phyloP scores from a whole-genome alignment of 768 basidiomycete species.

The Tulasnella sp. region DNA sequence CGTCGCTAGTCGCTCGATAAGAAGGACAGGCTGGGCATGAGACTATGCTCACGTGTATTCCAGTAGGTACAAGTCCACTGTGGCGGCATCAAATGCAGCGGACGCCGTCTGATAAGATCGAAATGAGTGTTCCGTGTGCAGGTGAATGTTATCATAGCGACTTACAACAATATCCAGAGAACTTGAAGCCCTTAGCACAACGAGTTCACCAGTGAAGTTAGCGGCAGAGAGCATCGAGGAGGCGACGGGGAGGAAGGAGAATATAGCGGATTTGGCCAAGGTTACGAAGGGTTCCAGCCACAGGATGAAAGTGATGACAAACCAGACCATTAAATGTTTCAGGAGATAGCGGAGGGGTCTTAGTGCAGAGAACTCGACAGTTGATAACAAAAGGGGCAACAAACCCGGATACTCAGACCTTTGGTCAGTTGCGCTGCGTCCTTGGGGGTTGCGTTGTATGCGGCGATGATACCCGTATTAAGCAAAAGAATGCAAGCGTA shows the following conservation, averaged over 20 bases:
- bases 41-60: no score
- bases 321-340: constrained; percentile 58
- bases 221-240: constrained; percentile 38
- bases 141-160: no score
- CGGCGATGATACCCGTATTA: constrained; percentile 30
- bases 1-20: no score
- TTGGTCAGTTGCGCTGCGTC: constrained; percentile 22
- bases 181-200: constrained; percentile 25
- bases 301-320: constrained; percentile 40
- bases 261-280: constrained; percentile 41
- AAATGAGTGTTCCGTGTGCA: no score
- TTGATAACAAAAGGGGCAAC: not conserved
- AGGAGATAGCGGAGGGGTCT: no score
- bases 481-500: constrained; percentile 3
- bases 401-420: constrained; percentile 51
- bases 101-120: no score
- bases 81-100: no score
- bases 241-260: constrained; percentile 44
- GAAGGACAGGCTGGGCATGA: no score
- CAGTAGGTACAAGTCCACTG: no score
- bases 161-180: constrained; percentile 1
- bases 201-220: constrained; percentile 25
- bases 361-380: no score
- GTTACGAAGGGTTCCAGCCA: constrained; percentile 38
- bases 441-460: constrained; percentile 32